These are phyloP conservation scores for Aphanoascus verrucosus DNA, from an alignment of 2,329 filamentous ascomycete genomes.

Conservation along the genomic window DNA sequence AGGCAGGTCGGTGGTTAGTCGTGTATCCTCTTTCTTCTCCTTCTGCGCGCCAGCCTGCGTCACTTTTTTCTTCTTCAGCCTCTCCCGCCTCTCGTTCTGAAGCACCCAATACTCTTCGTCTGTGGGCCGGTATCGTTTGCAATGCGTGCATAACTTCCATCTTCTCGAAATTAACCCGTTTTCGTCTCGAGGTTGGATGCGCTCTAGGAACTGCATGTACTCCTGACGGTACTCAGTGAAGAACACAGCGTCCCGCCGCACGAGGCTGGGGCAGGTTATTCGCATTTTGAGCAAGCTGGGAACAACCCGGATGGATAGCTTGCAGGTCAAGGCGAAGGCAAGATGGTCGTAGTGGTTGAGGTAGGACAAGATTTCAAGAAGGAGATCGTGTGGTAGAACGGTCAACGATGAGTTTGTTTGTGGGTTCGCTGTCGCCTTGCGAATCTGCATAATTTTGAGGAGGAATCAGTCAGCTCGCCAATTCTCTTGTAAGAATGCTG, in stretches of 20 bases:
- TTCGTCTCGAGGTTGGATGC: neutral
- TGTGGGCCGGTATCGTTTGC: too few relatives aligned
- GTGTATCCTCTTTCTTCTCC: too few relatives aligned
- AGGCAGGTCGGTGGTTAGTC: too few relatives aligned
- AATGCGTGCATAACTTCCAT: too few relatives aligned
- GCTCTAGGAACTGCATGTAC: neutral
- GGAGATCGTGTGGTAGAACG: neutral
- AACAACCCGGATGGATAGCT: neutral
- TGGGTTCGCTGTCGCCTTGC: neutral
- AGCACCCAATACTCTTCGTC: too few relatives aligned
- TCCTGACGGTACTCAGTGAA: neutral
- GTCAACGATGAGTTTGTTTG: neutral
- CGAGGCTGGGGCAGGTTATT: neutral
- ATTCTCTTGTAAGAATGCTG: neutral
- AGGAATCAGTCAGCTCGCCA: neutral
- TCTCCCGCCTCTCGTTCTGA: too few relatives aligned
- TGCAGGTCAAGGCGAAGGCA: slow-evolving; percentile 2
- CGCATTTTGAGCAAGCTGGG: neutral
- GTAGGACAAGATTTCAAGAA: neutral
- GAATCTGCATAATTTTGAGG: neutral
- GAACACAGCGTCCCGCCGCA: neutral
- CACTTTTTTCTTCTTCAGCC: too few relatives aligned
- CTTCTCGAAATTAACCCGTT: neutral
- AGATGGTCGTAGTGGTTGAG: slow-evolving; percentile 2
- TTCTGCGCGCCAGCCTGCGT: too few relatives aligned